Percentiles rank a stretch among this genome's conserved stretches.
Conservation (phyloP, 192 early-diverging fungal genomes). For the Chytriomyces sp. region DNA sequence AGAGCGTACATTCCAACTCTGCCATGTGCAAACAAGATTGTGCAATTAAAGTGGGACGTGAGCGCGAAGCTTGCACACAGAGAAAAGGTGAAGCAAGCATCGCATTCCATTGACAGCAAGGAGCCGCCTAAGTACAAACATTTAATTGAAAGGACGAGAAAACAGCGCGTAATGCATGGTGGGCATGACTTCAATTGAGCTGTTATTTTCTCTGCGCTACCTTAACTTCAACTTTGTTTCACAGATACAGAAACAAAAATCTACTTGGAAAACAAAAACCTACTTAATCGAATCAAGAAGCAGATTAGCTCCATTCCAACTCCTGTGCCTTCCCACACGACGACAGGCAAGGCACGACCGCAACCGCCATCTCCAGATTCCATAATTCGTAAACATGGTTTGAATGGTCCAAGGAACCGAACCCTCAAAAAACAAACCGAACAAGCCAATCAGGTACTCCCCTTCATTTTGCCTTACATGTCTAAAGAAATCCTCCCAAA, state of each 20-base stretch:
- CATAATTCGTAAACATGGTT: background rate
- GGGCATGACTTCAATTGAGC: background rate
- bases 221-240: background rate
- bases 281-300: conserved; percentile 24
- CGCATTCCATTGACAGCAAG: conserved; percentile 8
- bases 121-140: conserved; percentile 3
- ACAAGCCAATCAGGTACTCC: conserved; percentile 12
- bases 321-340: background rate
- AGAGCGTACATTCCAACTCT: conserved; percentile 22
- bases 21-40: conserved; percentile 30
- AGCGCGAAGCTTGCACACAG: background rate
- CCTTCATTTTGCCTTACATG: background rate
- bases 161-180: conserved; percentile 11
- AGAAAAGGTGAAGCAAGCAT: conserved; percentile 1
- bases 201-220: background rate
- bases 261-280: conserved; percentile 27
- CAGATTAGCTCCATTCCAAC: conserved; percentile 7
- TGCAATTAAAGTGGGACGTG: conserved; percentile 27
- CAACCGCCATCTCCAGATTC: conserved; percentile 1
- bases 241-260: conserved; percentile 12
- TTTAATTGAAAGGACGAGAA: background rate
- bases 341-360: background rate
- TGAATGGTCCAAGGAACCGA: conserved; percentile 29
- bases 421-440: conserved; percentile 13
- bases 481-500: background rate